A percentile compares a stretch with the other conserved stretches of the same genome.
These are phyloP conservation scores for Rhododendron vialii DNA, from an alignment of 148 eudicot genomes.

Conservation along the genomic window DNA sequence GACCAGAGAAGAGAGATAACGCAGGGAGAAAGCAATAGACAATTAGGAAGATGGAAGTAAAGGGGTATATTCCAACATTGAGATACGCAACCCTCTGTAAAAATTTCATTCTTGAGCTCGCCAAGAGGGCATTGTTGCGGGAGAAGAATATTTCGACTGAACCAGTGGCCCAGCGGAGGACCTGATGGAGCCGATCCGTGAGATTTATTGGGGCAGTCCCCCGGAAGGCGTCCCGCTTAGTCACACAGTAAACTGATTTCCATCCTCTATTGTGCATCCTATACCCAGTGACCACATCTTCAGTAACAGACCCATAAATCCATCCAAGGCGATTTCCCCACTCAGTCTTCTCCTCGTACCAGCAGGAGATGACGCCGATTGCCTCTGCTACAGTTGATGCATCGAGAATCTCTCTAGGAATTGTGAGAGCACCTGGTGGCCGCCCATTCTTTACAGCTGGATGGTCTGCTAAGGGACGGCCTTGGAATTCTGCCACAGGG, in stretches of 20 bases:
- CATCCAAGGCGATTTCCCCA: slow-evolving; percentile 92
- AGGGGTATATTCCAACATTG: slow-evolving; percentile 88
- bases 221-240: slow-evolving; percentile 84
- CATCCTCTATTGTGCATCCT: slow-evolving; percentile 94
- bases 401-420: slow-evolving; percentile 71
- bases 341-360: slow-evolving; percentile 96
- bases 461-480: slow-evolving; percentile 86
- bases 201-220: slow-evolving; percentile 93
- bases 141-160: slow-evolving; percentile 93
- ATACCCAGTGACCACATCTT: slow-evolving; percentile 93
- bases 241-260: slow-evolving; percentile 81
- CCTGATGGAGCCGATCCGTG: slow-evolving; percentile 91
- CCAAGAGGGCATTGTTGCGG: slow-evolving; percentile 81
- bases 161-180: slow-evolving; percentile 93
- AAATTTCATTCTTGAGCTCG: slow-evolving; percentile 79
- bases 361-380: slow-evolving; percentile 76
- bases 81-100: slow-evolving; percentile 84
- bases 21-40: slow-evolving; percentile 93
- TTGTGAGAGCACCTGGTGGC: slow-evolving; percentile 88
- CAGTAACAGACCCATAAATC: slow-evolving; percentile 94
- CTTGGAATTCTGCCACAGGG: slow-evolving; percentile 84
- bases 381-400: slow-evolving; percentile 87
- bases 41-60: slow-evolving; percentile 78
- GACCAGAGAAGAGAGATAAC: slow-evolving; percentile 89
- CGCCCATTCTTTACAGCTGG: slow-evolving; percentile 89